These are phyloP conservation scores for Rhododendron simsii DNA, from an alignment of 148 eudicot species.

Conservation along the genomic window DNA sequence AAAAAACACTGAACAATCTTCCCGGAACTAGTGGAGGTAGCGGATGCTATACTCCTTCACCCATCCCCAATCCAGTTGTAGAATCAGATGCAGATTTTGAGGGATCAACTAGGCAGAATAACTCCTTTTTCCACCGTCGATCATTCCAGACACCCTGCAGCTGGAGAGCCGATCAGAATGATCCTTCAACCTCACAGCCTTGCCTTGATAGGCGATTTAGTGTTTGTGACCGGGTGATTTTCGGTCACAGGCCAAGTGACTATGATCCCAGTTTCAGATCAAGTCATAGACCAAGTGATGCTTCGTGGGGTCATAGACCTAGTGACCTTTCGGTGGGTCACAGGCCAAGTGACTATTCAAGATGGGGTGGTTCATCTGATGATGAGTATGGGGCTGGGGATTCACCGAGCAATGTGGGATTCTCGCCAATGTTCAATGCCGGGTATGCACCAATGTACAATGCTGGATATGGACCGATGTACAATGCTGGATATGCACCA, in stretches of 20 bases:
- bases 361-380: conserved; percentile 91
- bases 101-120: conserved; percentile 56
- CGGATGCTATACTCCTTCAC: conserved; percentile 83
- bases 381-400: conserved; percentile 73
- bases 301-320: conserved; percentile 31
- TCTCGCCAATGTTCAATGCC: conserved; percentile 54
- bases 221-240: conserved; percentile 81
- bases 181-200: conserved; percentile 60
- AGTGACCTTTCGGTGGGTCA: conserved; percentile 47
- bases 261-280: conserved; percentile 27
- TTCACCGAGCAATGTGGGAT: conserved; percentile 73
- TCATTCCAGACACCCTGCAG: conserved; percentile 74
- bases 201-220: conserved; percentile 84
- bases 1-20: conserved; percentile 70
- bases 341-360: conserved; percentile 74
- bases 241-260: conserved; percentile 78
- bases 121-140: conserved; percentile 65
- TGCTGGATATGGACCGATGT: conserved; percentile 31
- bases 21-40: conserved; percentile 72
- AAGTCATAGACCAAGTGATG: conserved; percentile 38
- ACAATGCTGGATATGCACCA: conserved; percentile 38
- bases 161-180: conserved; percentile 53
- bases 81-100: conserved; percentile 91
- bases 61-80: conserved; percentile 73
- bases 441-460: conserved; percentile 49